Evolutionary conservation across 2,329 filamentous ascomycete species (phyloP).

Genomic region (Teratosphaeria zuluensis): DNA sequence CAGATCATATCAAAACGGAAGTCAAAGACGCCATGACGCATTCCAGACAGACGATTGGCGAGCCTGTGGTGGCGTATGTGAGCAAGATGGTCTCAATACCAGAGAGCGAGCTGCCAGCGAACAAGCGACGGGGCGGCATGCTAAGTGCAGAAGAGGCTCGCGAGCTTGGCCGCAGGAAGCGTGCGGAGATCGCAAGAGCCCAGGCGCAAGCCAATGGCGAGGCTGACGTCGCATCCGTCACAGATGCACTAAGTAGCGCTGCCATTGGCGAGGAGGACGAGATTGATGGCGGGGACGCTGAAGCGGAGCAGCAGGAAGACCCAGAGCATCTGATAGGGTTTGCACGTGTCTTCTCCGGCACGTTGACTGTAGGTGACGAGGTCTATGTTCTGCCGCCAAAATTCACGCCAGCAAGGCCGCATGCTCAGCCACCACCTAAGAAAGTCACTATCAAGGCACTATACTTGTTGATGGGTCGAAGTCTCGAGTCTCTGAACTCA

Average conservation of each 20-base stretch:
- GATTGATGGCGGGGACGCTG: conserved; percentile 34
- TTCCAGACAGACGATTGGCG: conserved; percentile 60
- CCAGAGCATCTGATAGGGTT: conserved; percentile 90
- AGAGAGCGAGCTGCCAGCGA: conserved; percentile 81
- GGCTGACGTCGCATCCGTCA: conserved; percentile 46
- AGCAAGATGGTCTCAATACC: conserved; percentile 98
- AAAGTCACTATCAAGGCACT: conserved; percentile 79
- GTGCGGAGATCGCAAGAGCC: conserved; percentile 75
- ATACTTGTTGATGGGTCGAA: conserved; percentile 92
- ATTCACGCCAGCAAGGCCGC: conserved; percentile 71
- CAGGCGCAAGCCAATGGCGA: conserved; percentile 49
- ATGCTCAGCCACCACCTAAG: conserved; percentile 61
- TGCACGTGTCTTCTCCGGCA: conserved; percentile 86
- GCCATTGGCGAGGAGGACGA: conserved; percentile 46
- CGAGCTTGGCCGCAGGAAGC: conserved; percentile 77
- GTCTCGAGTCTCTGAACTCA: conserved; percentile 68
- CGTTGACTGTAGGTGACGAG: conserved; percentile 76
- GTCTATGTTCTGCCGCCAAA: conserved; percentile 90
- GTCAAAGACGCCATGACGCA: conserved; percentile 73
- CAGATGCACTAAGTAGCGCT: conserved; percentile 51
- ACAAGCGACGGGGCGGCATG: conserved; percentile 61
- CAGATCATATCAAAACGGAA: conserved; percentile 55
- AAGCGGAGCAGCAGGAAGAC: conserved; percentile 47
- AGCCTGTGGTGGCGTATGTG: conserved; percentile 84
- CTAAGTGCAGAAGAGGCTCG: conserved; percentile 83